Conservation (phyloP, 257 asterid genomes). For the Misopates orontium region DNA sequence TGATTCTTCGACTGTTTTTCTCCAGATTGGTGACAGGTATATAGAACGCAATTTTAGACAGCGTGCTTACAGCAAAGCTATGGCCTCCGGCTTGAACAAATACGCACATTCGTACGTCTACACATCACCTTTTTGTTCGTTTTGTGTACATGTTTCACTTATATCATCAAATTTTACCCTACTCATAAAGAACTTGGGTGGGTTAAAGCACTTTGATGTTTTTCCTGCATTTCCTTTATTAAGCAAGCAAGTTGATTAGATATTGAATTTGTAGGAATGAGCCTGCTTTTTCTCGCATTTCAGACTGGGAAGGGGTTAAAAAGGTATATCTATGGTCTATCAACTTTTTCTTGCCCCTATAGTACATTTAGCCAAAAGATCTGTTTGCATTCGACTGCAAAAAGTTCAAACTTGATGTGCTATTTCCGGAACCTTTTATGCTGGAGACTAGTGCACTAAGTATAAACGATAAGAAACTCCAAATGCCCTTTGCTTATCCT, state of each 20-base stretch:
- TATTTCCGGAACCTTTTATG: no score
- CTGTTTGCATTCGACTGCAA: no score
- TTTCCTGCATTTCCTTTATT: slow-evolving; percentile 27
- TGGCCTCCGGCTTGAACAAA: slow-evolving; percentile 48
- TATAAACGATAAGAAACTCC: no score
- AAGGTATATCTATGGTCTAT: slow-evolving; percentile 47
- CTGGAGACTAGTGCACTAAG: no score
- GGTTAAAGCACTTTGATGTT: not conserved
- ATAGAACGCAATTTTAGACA: slow-evolving; percentile 53
- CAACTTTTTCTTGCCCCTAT: not conserved
- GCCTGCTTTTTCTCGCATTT: slow-evolving; percentile 65
- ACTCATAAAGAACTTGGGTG: no score
- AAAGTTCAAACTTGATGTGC: no score
- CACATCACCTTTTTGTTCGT: not conserved
- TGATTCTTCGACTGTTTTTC: not conserved
- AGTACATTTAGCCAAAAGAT: no score
- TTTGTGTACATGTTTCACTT: not conserved
- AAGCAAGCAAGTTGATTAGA: slow-evolving; percentile 19
- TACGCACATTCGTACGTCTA: slow-evolving; percentile 51
- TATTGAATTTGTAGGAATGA: slow-evolving; percentile 62
- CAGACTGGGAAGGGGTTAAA: slow-evolving; percentile 89
- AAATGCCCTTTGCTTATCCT: no score
- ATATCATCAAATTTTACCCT: not conserved
- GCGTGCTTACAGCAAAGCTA: slow-evolving; percentile 44
- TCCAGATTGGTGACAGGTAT: slow-evolving; percentile 58